These are phyloP conservation scores for Nicotiana sylvestris DNA, from an alignment of 257 asterid species.

Conservation along the genomic window DNA sequence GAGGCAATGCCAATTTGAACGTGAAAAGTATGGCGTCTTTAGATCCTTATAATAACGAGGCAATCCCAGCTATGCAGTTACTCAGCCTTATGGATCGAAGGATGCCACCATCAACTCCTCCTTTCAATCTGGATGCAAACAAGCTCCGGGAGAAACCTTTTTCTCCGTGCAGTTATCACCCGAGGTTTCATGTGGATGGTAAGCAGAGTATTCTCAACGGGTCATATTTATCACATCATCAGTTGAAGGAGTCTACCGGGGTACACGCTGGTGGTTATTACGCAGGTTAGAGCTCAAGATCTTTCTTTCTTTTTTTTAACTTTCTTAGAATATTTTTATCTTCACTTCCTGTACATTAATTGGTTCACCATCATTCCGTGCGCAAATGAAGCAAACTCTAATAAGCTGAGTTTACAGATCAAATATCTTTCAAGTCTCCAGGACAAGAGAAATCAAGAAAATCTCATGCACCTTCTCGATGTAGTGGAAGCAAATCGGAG, in stretches of 20 bases:
- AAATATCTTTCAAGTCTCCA: conserved; percentile 17
- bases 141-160: conserved; percentile 41
- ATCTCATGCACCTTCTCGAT: conserved; percentile 4
- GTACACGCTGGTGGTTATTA: conserved; percentile 20
- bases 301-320: conserved; percentile 10
- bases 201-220: conserved; percentile 31
- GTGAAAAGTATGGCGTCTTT: conserved; percentile 26
- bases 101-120: conserved; percentile 20
- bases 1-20: conserved; percentile 9
- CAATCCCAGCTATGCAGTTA: conserved; percentile 80
- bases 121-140: conserved; percentile 28
- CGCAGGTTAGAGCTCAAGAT: conserved; percentile 35
- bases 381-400: neutral
- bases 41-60: conserved; percentile 54
- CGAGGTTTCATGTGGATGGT: conserved; percentile 35
- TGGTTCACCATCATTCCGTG: neutral
- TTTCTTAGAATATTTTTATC: conserved; percentile 3
- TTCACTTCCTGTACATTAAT: neutral
- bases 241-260: conserved; percentile 23
- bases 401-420: conserved; percentile 19
- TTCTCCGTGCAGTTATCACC: conserved; percentile 35
- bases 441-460: conserved; percentile 18
- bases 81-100: conserved; percentile 67
- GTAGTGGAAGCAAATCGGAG: neutral
- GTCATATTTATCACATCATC: conserved; percentile 30